Evolutionary conservation across 352 stramenopile genomes (phyloP).

Genomic region (Phytophthora aleatoria): DNA sequence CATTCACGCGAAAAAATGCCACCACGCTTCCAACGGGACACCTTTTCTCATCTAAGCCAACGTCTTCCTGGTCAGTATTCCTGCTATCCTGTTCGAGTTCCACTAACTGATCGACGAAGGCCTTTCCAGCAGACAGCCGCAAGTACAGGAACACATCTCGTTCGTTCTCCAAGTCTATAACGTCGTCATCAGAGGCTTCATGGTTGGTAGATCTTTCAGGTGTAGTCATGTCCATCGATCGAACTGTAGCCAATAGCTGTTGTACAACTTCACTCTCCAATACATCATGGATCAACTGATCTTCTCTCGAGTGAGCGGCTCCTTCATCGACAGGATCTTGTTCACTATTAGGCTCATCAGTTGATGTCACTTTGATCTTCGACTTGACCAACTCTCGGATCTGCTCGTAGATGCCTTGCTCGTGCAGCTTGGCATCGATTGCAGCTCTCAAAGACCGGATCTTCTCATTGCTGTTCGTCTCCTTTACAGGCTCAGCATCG

Average conservation of each 20-base stretch:
- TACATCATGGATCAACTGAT: slow-evolving; percentile 56
- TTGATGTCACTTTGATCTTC: slow-evolving; percentile 19
- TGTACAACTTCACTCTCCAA: slow-evolving; percentile 80
- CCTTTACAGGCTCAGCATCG: slow-evolving; percentile 8
- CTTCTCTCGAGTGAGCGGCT: slow-evolving; percentile 4
- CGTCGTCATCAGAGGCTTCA: slow-evolving; percentile 10
- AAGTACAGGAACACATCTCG: slow-evolving; percentile 52
- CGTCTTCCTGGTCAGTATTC: slow-evolving; percentile 19
- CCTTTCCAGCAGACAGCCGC: slow-evolving; percentile 56
- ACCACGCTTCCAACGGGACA: slow-evolving; percentile 49
- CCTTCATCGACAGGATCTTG: slow-evolving; percentile 4
- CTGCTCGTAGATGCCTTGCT: slow-evolving; percentile 80
- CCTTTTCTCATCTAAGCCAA: slow-evolving; percentile 11
- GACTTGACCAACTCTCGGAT: slow-evolving; percentile 63
- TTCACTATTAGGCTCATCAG: slow-evolving; percentile 7
- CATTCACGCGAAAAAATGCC: slow-evolving; percentile 58
- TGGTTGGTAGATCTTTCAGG: slow-evolving; percentile 7
- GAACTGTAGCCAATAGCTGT: slow-evolving; percentile 59
- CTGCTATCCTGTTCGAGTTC: slow-evolving; percentile 19
- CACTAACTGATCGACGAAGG: slow-evolving; percentile 77
- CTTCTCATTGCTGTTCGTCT: slow-evolving; percentile 29
- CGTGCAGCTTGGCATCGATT: slow-evolving; percentile 76
- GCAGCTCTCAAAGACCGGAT: slow-evolving; percentile 57
- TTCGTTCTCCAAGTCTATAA: slow-evolving; percentile 10
- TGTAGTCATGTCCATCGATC: slow-evolving; percentile 28